Evolutionary conservation across 208 protist species (phyloP).

Genomic region (Wallacemonas sp.): DNA sequence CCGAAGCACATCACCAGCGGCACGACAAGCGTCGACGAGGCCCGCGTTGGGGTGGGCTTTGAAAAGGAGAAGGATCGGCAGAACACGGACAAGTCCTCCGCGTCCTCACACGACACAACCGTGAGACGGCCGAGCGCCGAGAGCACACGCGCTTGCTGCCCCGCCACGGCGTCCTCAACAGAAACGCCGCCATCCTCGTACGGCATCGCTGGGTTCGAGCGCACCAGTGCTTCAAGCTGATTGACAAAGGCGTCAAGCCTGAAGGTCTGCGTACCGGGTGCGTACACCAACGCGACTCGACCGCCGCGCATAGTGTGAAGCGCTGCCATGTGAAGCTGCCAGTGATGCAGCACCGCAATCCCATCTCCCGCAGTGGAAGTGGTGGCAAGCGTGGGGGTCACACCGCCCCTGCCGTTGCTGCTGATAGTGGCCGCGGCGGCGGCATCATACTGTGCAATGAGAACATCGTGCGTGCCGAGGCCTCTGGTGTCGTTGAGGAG

Average conservation of each 20-base stretch:
- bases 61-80: conserved; percentile 28
- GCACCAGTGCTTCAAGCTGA: too few relatives aligned
- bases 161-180: conserved; percentile 21
- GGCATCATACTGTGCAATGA: conserved; percentile 23
- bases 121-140: conserved; percentile 41
- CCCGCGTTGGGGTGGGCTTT: not conserved
- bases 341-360: not conserved
- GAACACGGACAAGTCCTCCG: conserved; percentile 38
- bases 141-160: conserved; percentile 26
- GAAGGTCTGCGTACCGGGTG: too few relatives aligned
- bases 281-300: too few relatives aligned
- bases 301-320: too few relatives aligned
- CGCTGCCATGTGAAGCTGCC: too few relatives aligned
- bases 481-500: conserved; percentile 18
- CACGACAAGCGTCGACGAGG: conserved; percentile 12
- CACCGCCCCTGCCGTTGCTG: not conserved
- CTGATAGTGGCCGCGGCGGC: not conserved
- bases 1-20: conserved; percentile 65
- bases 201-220: too few relatives aligned
- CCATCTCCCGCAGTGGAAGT: not conserved
- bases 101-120: conserved; percentile 48
- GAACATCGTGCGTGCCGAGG: conserved; percentile 26
- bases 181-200: too few relatives aligned
- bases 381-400: too few relatives aligned
- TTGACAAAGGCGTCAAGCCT: too few relatives aligned